Percentiles rank a stretch among this genome's conserved stretches.
phyloP scores from a whole-genome alignment of 345 rosid species.

The Cardiospermum halicacabum region DNA sequence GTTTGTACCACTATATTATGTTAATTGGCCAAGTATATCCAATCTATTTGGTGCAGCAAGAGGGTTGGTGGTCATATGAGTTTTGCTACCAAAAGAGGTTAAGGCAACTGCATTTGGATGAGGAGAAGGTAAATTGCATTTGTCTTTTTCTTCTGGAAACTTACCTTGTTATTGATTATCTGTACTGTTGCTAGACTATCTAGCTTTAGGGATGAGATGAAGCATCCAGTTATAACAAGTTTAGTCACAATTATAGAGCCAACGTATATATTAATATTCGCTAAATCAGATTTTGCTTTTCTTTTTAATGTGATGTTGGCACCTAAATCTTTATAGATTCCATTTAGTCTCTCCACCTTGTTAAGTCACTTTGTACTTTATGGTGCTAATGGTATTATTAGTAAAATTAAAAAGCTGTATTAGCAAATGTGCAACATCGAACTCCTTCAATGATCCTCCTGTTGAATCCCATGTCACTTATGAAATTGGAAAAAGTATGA shows the following conservation, averaged over 20 bases:
- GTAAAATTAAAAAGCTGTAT: background rate
- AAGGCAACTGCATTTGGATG: conserved; percentile 72
- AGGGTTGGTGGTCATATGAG: conserved; percentile 98
- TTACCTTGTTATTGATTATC: background rate
- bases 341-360: background rate
- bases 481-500: background rate
- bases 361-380: background rate
- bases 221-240: background rate
- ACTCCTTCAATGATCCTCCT: background rate
- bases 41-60: conserved; percentile 61
- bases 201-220: conserved; percentile 2
- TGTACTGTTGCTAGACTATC: background rate
- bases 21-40: background rate
- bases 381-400: background rate
- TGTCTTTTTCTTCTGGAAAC: background rate
- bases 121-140: conserved; percentile 47
- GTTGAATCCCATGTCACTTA: background rate
- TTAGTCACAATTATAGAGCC: background rate
- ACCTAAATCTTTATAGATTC: background rate
- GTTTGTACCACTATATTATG: background rate
- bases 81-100: conserved; percentile 62
- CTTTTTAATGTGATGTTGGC: background rate
- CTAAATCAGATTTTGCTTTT: background rate
- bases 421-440: background rate
- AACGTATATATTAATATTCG: background rate